phyloP scores from a whole-genome alignment of 2,329 filamentous ascomycete genomes.

The Ophiostoma sp. region DNA sequence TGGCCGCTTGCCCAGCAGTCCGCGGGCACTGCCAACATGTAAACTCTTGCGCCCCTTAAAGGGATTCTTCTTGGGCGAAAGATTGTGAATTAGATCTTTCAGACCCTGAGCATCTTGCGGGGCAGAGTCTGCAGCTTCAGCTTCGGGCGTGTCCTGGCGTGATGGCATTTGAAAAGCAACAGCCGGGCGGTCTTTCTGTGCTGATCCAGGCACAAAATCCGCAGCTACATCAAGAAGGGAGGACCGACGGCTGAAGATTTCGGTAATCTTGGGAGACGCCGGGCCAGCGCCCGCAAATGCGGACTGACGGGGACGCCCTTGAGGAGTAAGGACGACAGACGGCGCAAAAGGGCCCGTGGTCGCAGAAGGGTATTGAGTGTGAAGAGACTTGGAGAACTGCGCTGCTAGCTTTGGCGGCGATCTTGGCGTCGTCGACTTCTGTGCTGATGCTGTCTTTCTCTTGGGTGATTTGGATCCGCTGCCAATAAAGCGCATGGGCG shows the following conservation, averaged over 20 bases:
- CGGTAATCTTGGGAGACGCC: conserved; percentile 68
- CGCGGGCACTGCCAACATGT: conserved; percentile 67
- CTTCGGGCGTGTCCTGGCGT: conserved; percentile 52
- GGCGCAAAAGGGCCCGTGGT: conserved; percentile 55
- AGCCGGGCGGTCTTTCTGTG: conserved; percentile 35
- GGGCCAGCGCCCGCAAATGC: conserved; percentile 63
- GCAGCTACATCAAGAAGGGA: conserved; percentile 65
- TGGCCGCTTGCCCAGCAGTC: conserved; percentile 69
- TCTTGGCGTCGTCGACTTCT: conserved; percentile 32
- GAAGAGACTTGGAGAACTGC: conserved; percentile 40
- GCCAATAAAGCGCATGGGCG: conserved; percentile 29
- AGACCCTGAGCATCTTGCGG: conserved; percentile 55
- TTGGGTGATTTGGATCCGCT: conserved; percentile 32
- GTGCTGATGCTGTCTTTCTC: conserved; percentile 26
- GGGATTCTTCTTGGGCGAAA: conserved; percentile 68
- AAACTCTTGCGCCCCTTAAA: conserved; percentile 68
- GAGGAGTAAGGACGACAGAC: conserved; percentile 58
- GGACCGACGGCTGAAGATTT: conserved; percentile 62
- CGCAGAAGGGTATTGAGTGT: conserved; percentile 49
- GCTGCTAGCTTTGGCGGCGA: conserved; percentile 30
- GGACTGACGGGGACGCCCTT: conserved; percentile 57
- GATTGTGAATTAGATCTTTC: conserved; percentile 69
- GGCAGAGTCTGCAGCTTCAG: conserved; percentile 46
- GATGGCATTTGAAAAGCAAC: conserved; percentile 62
- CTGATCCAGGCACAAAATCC: conserved; percentile 55